These are phyloP conservation scores for Rhizopogon salebrosus DNA, from an alignment of 768 basidiomycete species.

Conservation along the genomic window DNA sequence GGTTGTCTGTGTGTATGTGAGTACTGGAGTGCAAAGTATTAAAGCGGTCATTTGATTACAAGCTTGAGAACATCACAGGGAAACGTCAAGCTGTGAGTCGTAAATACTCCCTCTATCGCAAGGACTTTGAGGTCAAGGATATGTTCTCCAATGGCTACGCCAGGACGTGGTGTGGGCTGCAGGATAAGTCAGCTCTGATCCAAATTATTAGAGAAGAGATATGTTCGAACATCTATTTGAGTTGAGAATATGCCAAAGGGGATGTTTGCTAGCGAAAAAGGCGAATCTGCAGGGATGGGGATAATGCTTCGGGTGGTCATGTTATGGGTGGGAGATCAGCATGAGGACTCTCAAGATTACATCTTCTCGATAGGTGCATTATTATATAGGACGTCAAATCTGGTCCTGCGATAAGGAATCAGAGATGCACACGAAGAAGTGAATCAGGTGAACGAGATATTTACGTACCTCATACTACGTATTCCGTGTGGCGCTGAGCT, in stretches of 20 bases:
- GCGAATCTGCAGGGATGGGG: background rate
- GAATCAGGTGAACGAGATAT: too few relatives aligned
- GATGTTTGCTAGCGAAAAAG: constrained; percentile 1
- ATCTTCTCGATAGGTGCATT: too few relatives aligned
- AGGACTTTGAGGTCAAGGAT: constrained; percentile 2
- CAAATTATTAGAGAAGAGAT: background rate
- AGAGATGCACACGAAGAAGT: too few relatives aligned
- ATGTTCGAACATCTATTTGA: background rate
- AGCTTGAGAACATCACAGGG: background rate
- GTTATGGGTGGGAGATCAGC: background rate
- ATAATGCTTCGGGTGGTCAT: background rate
- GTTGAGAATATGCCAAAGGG: constrained; percentile 4
- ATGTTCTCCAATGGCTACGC: background rate
- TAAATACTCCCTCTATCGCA: background rate
- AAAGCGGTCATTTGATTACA: background rate
- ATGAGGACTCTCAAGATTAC: background rate
- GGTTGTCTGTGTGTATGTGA: background rate
- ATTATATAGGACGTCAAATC: too few relatives aligned
- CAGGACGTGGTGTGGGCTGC: background rate
- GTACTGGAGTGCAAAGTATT: background rate
- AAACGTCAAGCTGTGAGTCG: background rate
- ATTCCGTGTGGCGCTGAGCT: too few relatives aligned
- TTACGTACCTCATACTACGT: too few relatives aligned
- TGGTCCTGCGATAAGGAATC: too few relatives aligned
- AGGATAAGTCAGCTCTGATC: background rate